Conservation (phyloP, 164 flowering plant species). For the Cinnamomum micranthum region DNA sequence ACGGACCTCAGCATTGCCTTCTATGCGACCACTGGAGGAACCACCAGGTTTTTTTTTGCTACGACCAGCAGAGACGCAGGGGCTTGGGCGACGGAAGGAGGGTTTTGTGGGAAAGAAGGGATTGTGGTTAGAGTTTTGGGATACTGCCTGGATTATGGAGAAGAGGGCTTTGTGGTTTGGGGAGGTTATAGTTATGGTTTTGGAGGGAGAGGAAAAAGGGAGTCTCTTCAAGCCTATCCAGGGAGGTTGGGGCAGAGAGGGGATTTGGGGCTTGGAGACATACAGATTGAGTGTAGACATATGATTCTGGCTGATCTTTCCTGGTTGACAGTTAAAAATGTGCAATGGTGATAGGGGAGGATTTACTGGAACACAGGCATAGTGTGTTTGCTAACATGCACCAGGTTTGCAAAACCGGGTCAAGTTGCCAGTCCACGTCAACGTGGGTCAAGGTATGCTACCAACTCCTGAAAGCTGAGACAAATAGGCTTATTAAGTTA, state of each 20-base stretch:
- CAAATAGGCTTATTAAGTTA: too few species aligned
- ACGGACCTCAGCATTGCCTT: slow-evolving; percentile 57
- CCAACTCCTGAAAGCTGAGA: too few species aligned
- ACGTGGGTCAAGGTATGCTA: too few species aligned
- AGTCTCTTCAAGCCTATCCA: slow-evolving; percentile 11
- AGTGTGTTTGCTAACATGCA: too few species aligned
- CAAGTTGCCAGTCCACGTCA: too few species aligned
- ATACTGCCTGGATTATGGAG: slow-evolving; percentile 7
- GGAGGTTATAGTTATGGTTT: slow-evolving; percentile 11
- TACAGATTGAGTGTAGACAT: background rate
- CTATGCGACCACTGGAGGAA: slow-evolving; percentile 52
- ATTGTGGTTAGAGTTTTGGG: slow-evolving; percentile 6
- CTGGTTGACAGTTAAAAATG: too few species aligned
- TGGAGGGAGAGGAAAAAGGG: slow-evolving; percentile 1
- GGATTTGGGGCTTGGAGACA: slow-evolving; percentile 56
- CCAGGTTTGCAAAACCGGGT: too few species aligned
- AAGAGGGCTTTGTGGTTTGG: slow-evolving; percentile 15
- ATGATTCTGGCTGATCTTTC: background rate
- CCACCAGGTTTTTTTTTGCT: slow-evolving; percentile 65
- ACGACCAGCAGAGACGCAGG: slow-evolving; percentile 56
- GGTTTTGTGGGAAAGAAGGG: slow-evolving; percentile 17
- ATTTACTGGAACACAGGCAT: too few species aligned
- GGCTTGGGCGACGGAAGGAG: slow-evolving; percentile 10
- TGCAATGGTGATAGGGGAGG: too few species aligned
- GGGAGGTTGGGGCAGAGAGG: slow-evolving; percentile 18